These are phyloP conservation scores for Globisporangium nagaii DNA, from an alignment of 352 stramenopile species.

Conservation along the genomic window DNA sequence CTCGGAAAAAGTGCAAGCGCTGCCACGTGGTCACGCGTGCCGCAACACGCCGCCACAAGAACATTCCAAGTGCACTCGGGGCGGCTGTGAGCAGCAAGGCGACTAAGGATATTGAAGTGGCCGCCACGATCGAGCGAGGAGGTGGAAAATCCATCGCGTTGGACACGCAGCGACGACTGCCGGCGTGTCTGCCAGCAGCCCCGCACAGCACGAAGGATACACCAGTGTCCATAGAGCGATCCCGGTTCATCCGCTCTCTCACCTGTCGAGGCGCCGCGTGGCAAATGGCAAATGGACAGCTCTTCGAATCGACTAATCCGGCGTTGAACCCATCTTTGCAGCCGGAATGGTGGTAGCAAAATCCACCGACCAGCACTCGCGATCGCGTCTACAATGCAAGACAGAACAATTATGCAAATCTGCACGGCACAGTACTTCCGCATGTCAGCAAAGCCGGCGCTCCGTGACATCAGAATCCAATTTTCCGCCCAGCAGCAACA, in stretches of 20 bases:
- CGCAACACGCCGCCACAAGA: no score
- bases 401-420: neutral
- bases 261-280: neutral
- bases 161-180: neutral
- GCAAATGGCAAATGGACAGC: neutral
- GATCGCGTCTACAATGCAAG: neutral
- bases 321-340: conserved; percentile 1
- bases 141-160: neutral
- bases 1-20: no score
- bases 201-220: neutral
- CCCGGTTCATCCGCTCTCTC: neutral
- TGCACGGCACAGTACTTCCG: neutral
- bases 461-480: neutral
- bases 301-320: neutral
- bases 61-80: no score
- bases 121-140: no score
- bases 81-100: neutral
- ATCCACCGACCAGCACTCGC: conserved; percentile 8
- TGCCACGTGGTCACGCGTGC: no score
- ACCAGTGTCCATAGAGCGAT: neutral
- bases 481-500: neutral
- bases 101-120: neutral
- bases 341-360: conserved; percentile 7
- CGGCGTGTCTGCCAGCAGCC: no score
- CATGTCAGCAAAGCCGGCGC: neutral